A percentile compares a stretch with the other conserved stretches of the same genome.
These are phyloP conservation scores for Fusarium stilboides DNA, from an alignment of 2,329 filamentous ascomycete genomes.

Conservation along the genomic window DNA sequence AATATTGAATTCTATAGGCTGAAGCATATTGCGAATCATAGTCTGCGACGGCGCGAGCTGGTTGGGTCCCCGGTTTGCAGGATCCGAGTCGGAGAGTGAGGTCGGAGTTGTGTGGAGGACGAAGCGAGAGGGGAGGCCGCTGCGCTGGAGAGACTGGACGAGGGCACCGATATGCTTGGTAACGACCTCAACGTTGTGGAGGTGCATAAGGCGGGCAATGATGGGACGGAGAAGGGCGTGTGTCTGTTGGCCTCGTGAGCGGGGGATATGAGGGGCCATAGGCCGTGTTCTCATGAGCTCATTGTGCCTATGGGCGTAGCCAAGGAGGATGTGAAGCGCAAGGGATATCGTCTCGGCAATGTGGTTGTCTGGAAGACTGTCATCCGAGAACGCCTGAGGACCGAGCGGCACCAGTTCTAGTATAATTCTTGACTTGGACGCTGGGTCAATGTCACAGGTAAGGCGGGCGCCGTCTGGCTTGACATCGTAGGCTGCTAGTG, in stretches of 20 bases:
- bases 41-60: constrained; percentile 61
- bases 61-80: constrained; percentile 52
- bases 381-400: constrained; percentile 51
- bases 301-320: constrained; percentile 83
- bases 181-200: constrained; percentile 58
- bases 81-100: constrained; percentile 48
- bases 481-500: constrained; percentile 79
- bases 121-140: constrained; percentile 63
- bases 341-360: constrained; percentile 77
- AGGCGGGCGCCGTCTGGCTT: constrained; percentile 72
- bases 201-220: constrained; percentile 64
- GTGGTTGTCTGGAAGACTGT: constrained; percentile 59
- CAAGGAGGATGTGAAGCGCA: constrained; percentile 81
- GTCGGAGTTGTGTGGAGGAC: constrained; percentile 58
- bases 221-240: constrained; percentile 68
- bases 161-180: constrained; percentile 62
- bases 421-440: constrained; percentile 67
- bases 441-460: constrained; percentile 66
- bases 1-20: constrained; percentile 60
- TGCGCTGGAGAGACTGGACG: constrained; percentile 60
- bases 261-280: constrained; percentile 57
- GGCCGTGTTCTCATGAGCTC: constrained; percentile 77
- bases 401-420: constrained; percentile 79
- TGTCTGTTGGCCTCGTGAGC: constrained; percentile 58
- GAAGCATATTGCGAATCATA: constrained; percentile 61